Percentiles rank a stretch among this genome's conserved stretches.
These are phyloP conservation scores for Solanum bukasovii DNA, from an alignment of 257 asterid species.

Conservation along the genomic window DNA sequence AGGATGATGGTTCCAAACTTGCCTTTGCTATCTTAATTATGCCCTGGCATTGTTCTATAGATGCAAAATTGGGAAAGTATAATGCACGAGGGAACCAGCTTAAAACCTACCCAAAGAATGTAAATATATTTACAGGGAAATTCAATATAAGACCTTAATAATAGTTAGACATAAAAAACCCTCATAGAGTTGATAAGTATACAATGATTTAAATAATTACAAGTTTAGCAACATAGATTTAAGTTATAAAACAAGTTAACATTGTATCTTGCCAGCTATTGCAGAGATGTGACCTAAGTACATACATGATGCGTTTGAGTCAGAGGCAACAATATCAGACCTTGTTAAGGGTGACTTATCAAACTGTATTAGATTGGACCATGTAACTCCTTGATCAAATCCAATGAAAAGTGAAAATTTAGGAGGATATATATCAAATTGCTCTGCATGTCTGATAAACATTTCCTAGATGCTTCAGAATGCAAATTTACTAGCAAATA, in stretches of 20 bases:
- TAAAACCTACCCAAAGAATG: conserved; percentile 39
- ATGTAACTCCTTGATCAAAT: not conserved
- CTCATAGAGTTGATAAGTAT: not conserved
- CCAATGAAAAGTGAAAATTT: not conserved
- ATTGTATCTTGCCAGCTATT: not conserved
- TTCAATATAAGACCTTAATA: not conserved
- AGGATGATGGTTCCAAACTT: conserved; percentile 53
- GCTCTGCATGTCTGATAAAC: not conserved
- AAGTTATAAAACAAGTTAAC: not conserved
- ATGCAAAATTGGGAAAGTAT: conserved; percentile 86
- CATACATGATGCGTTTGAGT: not conserved
- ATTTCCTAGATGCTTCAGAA: not conserved
- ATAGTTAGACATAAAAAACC: conserved; percentile 1
- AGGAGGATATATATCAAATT: not conserved
- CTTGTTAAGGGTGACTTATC: not conserved
- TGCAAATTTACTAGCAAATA: not conserved
- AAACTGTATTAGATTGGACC: not conserved
- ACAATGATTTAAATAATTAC: not conserved
- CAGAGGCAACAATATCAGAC: not conserved
- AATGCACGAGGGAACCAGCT: conserved; percentile 88
- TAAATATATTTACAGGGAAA: not conserved
- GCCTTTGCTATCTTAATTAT: conserved; percentile 52
- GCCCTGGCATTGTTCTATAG: conserved; percentile 69
- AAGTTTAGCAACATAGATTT: not conserved
- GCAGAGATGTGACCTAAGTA: not conserved